Evolutionary conservation across 257 asterid genomes (phyloP).

Genomic region (Ophiorrhiza pumila): DNA sequence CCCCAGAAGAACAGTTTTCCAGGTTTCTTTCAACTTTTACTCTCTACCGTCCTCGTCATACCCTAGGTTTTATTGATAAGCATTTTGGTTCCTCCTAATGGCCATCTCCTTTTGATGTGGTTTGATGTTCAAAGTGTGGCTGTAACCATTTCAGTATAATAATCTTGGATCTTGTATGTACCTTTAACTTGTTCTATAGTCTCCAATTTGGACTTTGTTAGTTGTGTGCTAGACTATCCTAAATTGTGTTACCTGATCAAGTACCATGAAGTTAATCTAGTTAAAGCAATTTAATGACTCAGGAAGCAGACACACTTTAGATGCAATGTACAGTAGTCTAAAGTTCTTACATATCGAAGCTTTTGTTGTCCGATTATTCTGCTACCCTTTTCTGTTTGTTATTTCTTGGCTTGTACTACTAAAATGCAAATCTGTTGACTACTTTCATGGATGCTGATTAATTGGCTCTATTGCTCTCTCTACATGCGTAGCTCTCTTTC

Average conservation of each 20-base stretch:
- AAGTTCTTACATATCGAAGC: background rate
- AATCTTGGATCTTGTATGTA: background rate
- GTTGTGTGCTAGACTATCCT: background rate
- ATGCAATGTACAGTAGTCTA: background rate
- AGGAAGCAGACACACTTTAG: background rate
- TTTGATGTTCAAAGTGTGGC: background rate
- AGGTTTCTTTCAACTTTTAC: slow-evolving; percentile 45
- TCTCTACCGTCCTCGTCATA: slow-evolving; percentile 10
- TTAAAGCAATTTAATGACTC: background rate
- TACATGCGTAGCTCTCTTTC: too few species aligned
- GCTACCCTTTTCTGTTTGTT: background rate
- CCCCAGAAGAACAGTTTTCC: slow-evolving; percentile 46
- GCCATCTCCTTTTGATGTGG: background rate
- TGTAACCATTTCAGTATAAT: background rate
- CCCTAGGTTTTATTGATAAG: background rate
- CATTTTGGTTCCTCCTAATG: background rate
- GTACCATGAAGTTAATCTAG: background rate
- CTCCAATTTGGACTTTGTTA: background rate
- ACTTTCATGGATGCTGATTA: background rate
- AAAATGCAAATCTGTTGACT: background rate
- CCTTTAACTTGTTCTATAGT: background rate
- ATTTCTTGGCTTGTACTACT: background rate
- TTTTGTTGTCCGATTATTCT: background rate
- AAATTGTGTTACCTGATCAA: background rate
- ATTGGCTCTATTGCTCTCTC: too few species aligned